Percentiles rank a stretch among this genome's conserved stretches.
These are phyloP conservation scores for Lavandula angustifolia DNA, from an alignment of 257 asterid species.

Conservation along the genomic window DNA sequence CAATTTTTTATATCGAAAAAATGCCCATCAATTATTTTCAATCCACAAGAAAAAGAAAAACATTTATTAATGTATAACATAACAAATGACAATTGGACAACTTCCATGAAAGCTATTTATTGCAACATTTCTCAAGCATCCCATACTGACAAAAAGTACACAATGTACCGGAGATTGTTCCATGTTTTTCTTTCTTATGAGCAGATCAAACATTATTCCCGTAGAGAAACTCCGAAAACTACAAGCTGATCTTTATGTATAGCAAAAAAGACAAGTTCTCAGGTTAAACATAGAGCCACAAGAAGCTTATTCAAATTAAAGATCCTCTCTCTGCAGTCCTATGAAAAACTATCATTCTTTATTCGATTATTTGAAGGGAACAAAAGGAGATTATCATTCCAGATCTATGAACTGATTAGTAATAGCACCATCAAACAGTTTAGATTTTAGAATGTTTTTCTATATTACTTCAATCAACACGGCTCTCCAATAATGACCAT, in stretches of 20 bases:
- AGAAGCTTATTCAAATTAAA: constrained; percentile 16
- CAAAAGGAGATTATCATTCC: neutral
- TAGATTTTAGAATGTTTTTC: too few relatives aligned
- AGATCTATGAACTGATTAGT: constrained; percentile 3
- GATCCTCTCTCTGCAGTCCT: constrained; percentile 8
- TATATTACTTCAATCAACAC: too few relatives aligned
- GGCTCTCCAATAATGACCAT: neutral
- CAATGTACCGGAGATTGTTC: neutral
- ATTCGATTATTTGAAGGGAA: neutral
- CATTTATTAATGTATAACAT: too few relatives aligned
- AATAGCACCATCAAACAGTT: neutral
- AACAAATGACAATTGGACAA: neutral
- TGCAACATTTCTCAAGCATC: constrained; percentile 1
- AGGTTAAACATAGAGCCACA: constrained; percentile 8
- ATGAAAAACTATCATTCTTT: neutral
- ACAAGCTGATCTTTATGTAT: neutral
- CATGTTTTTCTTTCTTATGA: constrained; percentile 15
- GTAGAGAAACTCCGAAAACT: constrained; percentile 8
- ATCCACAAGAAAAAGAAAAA: too few relatives aligned
- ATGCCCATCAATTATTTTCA: too few relatives aligned
- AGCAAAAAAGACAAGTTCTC: neutral
- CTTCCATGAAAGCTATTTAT: neutral
- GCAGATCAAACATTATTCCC: constrained; percentile 12
- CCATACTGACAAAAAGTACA: neutral
- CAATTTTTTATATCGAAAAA: too few relatives aligned